phyloP scores from a whole-genome alignment of 2,329 filamentous ascomycete genomes.

The Ceratocystiopsis sp. region DNA sequence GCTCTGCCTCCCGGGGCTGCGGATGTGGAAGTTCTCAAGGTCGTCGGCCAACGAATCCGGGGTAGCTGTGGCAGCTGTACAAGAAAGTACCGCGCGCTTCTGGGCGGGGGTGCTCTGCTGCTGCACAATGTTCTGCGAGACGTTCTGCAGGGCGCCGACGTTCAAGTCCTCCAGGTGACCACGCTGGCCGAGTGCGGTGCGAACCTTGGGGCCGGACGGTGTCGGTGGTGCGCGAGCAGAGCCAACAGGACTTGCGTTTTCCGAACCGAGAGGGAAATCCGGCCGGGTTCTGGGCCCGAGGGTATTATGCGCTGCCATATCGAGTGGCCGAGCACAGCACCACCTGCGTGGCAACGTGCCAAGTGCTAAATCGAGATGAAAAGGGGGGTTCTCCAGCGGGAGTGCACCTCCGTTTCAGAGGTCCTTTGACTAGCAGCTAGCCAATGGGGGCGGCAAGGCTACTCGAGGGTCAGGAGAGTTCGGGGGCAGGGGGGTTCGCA shows the following conservation, averaged over 20 bases:
- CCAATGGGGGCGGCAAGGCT: background rate
- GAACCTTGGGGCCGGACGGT: background rate
- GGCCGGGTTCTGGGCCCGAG: background rate
- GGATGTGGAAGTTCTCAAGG: slow-evolving; percentile 17
- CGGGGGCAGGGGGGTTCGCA: background rate
- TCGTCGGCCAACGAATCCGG: slow-evolving; percentile 17
- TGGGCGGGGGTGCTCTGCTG: too few species aligned
- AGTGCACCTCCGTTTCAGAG: too few species aligned
- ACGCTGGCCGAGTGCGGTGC: background rate
- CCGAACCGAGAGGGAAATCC: background rate
- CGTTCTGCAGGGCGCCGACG: slow-evolving; percentile 3
- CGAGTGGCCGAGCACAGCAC: too few species aligned
- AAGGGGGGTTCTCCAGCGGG: background rate
- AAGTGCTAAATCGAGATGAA: background rate
- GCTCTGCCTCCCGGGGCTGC: slow-evolving; percentile 5
- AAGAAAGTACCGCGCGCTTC: too few species aligned
- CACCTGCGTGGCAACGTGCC: slow-evolving; percentile 1
- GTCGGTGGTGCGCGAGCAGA: background rate
- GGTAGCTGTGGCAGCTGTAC: background rate
- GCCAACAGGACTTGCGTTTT: slow-evolving; percentile 2
- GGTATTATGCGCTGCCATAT: background rate
- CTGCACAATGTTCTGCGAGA: background rate
- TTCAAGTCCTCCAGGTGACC: slow-evolving; percentile 4
- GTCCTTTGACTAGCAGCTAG: background rate
- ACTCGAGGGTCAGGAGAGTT: background rate